A percentile compares a stretch with the other conserved stretches of the same genome.
These are phyloP conservation scores for Solanum boliviense DNA, from an alignment of 257 asterid species.

Conservation along the genomic window DNA sequence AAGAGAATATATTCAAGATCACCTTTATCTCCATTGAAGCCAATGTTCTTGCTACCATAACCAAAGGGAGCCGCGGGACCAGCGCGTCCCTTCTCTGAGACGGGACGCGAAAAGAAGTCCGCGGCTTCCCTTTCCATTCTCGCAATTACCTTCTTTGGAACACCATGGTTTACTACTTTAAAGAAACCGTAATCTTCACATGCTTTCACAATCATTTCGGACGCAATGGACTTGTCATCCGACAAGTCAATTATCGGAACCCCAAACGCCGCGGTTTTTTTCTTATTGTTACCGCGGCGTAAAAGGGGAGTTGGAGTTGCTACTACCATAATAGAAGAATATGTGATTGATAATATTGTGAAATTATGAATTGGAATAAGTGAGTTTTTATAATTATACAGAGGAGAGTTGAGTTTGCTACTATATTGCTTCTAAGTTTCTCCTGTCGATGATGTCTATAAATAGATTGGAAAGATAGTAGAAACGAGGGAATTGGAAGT, in stretches of 20 bases:
- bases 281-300: slow-evolving; percentile 13
- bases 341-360: neutral
- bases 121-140: slow-evolving; percentile 32
- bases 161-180: slow-evolving; percentile 49
- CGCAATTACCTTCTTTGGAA: slow-evolving; percentile 28
- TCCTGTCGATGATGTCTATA: neutral
- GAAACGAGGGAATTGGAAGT: neutral
- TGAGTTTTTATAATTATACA: neutral
- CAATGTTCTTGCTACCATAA: slow-evolving; percentile 69
- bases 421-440: neutral
- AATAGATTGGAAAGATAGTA: neutral
- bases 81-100: slow-evolving; percentile 39
- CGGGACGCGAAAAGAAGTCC: slow-evolving; percentile 35
- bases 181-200: slow-evolving; percentile 64
- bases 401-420: neutral
- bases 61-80: slow-evolving; percentile 58
- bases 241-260: slow-evolving; percentile 48
- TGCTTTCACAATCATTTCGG: slow-evolving; percentile 34
- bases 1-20: slow-evolving; percentile 61
- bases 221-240: slow-evolving; percentile 16
- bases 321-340: slow-evolving; percentile 25
- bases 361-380: neutral
- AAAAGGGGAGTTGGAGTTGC: slow-evolving; percentile 16
- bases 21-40: slow-evolving; percentile 65
- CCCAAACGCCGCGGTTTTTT: slow-evolving; percentile 25